phyloP scores from a whole-genome alignment of 192 early-diverging fungal genomes.

The Piromyces finnis region DNA sequence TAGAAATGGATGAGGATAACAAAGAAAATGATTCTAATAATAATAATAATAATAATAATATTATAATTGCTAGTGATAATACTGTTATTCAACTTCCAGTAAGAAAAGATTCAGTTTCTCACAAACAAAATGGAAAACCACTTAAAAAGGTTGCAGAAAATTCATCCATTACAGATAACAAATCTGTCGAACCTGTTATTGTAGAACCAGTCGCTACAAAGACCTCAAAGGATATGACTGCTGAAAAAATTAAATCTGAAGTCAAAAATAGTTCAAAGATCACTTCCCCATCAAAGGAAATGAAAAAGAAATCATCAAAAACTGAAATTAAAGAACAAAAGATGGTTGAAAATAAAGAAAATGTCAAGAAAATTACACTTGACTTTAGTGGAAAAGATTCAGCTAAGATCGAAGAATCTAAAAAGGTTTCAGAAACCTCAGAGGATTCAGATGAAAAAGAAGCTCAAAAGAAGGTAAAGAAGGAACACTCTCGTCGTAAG shows the following conservation, averaged over 20 bases:
- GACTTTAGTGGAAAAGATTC: background rate
- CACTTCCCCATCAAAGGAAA: background rate
- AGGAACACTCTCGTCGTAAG: background rate
- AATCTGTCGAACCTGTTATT: background rate
- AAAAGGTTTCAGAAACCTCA: background rate
- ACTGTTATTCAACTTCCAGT: background rate
- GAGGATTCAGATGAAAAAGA: background rate
- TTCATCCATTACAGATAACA: background rate
- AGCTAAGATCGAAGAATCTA: background rate
- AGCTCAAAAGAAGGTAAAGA: background rate
- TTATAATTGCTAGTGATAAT: background rate
- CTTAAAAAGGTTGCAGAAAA: background rate
- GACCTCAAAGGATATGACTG: background rate
- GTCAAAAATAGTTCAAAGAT: background rate
- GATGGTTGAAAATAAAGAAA: background rate
- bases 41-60: background rate
- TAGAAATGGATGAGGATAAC: background rate
- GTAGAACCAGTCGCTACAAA: background rate
- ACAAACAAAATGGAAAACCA: background rate
- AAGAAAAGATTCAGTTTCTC: background rate
- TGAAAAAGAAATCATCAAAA: background rate
- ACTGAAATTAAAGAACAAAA: background rate
- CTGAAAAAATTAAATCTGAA: background rate
- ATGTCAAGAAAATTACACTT: background rate
- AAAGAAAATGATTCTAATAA: too few species aligned